Evolutionary conservation across 768 basidiomycete species (phyloP), one percentile per base, ranked within the genome.

Genomic region (Thelephora aurantiotincta): DNA sequence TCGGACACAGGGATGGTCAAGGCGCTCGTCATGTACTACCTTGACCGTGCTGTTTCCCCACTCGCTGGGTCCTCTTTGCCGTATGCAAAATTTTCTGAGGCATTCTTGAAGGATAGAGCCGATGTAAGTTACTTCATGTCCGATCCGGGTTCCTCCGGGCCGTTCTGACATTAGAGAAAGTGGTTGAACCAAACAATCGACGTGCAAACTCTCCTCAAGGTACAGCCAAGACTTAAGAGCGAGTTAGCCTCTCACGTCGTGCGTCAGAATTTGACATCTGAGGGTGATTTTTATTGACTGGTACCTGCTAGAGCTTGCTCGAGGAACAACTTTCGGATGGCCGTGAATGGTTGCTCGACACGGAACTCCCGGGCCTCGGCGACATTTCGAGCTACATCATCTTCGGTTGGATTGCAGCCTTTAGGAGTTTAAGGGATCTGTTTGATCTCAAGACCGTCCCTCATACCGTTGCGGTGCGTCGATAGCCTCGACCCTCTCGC

Each of bases 281-380:
- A 16, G 7, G n/a, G 11, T 26, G 9, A 30, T 11, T 14, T 33
- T 1, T 35, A 4, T 3, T 19, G 7, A 12, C 12, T 20, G 26
- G 6, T 12, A 36, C 18, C 42, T 12, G 6, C 9, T 37, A 69
- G 68, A 51, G 56, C n/a, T 52, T 67, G 19, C 35, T 67, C 11
- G 66, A 71, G 50, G 62, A 67, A 33, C 63, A 78, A 56, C 62
- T 79, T 23, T 57, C 61, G 13, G 75, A 78, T 55, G 72, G 66
- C 19, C 66, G 77, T 2, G 68, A 72, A 54, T 81, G 76, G 75
- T 62, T 78, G 7, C 69, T 78, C 49, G 67, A 77, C 51, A 77
- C 77, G 0, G 69, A 69, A 48, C 49, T 61, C 0, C 75, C 77
- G 7, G 66, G 71, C 36, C 58, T 76, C 19, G 72, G 69, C 5